Conservation (phyloP, 148 eudicot genomes). For the Euryodendron excelsum region DNA sequence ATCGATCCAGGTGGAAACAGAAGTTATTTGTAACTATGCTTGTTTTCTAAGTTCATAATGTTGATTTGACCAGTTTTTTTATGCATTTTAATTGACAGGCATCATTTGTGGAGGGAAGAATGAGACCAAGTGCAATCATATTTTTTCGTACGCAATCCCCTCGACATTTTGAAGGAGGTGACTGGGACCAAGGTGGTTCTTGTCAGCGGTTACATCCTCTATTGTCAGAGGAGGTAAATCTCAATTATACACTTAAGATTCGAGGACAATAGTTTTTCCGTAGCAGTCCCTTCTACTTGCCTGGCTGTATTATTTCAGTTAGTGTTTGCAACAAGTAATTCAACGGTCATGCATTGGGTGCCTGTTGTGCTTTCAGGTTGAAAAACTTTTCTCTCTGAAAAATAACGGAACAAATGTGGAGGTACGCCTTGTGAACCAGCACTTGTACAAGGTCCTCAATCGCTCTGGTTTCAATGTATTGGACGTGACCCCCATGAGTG, state of each 20-base stretch:
- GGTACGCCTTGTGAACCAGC: conserved; percentile 67
- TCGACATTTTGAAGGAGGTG: conserved; percentile 97
- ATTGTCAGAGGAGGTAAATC: conserved; percentile 45
- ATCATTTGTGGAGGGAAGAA: conserved; percentile 54
- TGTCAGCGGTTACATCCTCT: conserved; percentile 73
- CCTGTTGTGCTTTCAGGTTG: conserved; percentile 45
- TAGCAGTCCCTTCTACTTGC: no score
- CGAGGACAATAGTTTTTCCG: no score
- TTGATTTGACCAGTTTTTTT: neutral
- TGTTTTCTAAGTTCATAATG: conserved; percentile 3
- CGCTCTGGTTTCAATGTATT: conserved; percentile 55
- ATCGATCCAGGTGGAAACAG: no score
- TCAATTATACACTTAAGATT: neutral
- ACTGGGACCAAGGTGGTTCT: conserved; percentile 94
- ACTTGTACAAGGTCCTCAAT: conserved; percentile 56
- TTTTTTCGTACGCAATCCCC: conserved; percentile 91
- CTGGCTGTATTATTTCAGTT: no score
- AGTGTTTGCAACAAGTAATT: neutral
- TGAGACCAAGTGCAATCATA: conserved; percentile 48
- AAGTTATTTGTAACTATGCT: neutral
- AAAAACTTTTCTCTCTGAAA: conserved; percentile 54
- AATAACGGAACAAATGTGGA: conserved; percentile 92
- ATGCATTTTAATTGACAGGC: conserved; percentile 28
- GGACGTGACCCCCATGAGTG: conserved; percentile 81
- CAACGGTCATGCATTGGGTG: neutral